A percentile compares a stretch with the other conserved stretches of the same genome.
Conservation (phyloP, 2,329 filamentous ascomycete species). For the Juglanconis juglandina region DNA sequence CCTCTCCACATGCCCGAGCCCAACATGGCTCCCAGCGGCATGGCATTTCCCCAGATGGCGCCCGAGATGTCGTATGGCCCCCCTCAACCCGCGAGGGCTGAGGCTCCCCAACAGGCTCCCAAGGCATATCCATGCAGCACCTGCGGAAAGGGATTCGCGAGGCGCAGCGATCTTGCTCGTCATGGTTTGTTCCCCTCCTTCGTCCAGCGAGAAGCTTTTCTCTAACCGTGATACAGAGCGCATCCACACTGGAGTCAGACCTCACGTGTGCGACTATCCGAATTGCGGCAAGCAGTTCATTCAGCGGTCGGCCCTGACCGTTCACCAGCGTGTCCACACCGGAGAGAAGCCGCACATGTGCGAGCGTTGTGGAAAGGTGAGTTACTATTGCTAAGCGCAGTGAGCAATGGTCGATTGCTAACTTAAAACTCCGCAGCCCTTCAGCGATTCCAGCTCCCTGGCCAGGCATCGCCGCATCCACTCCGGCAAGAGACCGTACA, state of each 20-base stretch:
- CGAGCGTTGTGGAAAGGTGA: slow-evolving; percentile 91
- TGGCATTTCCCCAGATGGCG: slow-evolving; percentile 30
- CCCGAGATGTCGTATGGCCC: slow-evolving; percentile 38
- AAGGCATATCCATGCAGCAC: slow-evolving; percentile 86
- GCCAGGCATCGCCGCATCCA: slow-evolving; percentile 93
- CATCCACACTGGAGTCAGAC: slow-evolving; percentile 87
- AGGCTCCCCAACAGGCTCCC: slow-evolving; percentile 32
- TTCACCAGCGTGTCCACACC: slow-evolving; percentile 92
- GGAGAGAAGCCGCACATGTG: slow-evolving; percentile 99
- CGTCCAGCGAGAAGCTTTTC: not conserved
- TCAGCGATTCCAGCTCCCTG: slow-evolving; percentile 92
- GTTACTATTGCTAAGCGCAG: slow-evolving; percentile 19
- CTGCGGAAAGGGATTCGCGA: slow-evolving; percentile 87
- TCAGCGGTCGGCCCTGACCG: slow-evolving; percentile 89
- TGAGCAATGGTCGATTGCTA: not conserved
- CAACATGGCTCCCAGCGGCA: slow-evolving; percentile 31
- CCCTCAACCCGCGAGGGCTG: slow-evolving; percentile 33
- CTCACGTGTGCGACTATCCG: slow-evolving; percentile 86
- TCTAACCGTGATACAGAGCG: slow-evolving; percentile 61
- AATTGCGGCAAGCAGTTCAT: slow-evolving; percentile 96
- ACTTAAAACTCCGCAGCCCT: slow-evolving; percentile 59
- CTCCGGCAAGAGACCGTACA: slow-evolving; percentile 92
- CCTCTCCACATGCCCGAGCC: slow-evolving; percentile 44
- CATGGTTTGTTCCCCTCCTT: slow-evolving; percentile 55
- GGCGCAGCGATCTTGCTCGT: slow-evolving; percentile 87